A percentile compares a stretch with the other conserved stretches of the same genome.
These are phyloP conservation scores for Pleodorina starrii DNA, from an alignment of 139 green algal genomes.

Conservation along the genomic window DNA sequence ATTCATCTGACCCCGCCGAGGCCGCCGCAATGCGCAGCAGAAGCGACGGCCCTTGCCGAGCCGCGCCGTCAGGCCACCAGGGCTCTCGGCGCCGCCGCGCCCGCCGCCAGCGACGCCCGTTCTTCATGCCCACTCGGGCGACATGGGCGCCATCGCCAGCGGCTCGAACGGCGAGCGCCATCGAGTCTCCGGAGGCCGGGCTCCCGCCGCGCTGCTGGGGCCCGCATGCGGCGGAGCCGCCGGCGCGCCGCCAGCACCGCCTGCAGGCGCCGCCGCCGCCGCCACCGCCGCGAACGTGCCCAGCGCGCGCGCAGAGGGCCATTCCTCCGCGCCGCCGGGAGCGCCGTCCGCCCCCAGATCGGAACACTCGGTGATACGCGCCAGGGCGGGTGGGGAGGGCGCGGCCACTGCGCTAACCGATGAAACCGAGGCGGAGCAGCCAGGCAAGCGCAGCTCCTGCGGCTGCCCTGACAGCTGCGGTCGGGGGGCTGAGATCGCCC, in stretches of 20 bases:
- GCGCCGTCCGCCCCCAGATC: background rate
- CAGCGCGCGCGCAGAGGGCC: background rate
- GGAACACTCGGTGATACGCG: slow-evolving; percentile 2
- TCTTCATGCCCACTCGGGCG: too few species aligned
- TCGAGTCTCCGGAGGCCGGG: background rate
- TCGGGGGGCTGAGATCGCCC: background rate
- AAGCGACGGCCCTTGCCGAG: too few species aligned
- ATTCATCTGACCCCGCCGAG: too few species aligned
- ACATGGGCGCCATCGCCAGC: background rate
- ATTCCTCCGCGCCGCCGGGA: background rate
- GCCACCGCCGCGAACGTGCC: background rate
- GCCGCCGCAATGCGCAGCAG: too few species aligned
- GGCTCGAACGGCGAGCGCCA: slow-evolving; percentile 38
- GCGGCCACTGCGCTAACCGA: background rate
- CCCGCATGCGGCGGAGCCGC: too few species aligned
- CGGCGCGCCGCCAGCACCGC: too few species aligned
- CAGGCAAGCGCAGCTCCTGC: background rate
- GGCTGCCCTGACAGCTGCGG: background rate
- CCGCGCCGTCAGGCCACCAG: too few species aligned
- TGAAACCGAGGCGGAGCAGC: background rate
- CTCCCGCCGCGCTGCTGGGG: background rate
- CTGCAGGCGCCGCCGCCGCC: background rate
- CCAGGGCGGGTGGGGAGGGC: background rate
- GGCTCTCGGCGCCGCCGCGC: too few species aligned
- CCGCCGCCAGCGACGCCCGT: too few species aligned